A percentile compares a stretch with the other conserved stretches of the same genome.
Conservation (phyloP, 768 basidiomycete genomes). For the Russula sp. region DNA sequence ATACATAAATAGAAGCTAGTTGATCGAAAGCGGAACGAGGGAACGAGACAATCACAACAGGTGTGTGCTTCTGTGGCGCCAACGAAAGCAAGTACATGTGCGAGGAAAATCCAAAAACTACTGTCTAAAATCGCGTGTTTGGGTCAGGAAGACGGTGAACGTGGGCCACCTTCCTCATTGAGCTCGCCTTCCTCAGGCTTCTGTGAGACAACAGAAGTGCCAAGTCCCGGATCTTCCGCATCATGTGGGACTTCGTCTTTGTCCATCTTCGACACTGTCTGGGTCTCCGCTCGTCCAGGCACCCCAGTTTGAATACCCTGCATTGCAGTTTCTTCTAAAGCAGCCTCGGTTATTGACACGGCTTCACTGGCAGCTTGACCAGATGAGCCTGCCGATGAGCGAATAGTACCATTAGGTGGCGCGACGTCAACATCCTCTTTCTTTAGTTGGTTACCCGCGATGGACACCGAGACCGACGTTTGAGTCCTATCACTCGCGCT, state of each 20-base stretch:
- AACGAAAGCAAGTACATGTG: neutral
- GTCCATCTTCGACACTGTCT: neutral
- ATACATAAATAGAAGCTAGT: conserved; percentile 9
- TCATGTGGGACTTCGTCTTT: neutral
- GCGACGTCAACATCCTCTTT: conserved; percentile 12
- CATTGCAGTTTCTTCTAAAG: neutral
- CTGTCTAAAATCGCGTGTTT: neutral
- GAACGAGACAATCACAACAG: neutral
- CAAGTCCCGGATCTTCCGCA: neutral
- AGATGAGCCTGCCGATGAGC: neutral
- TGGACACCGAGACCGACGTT: conserved; percentile 20
- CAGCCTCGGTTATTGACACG: neutral
- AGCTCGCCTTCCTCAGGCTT: conserved; percentile 12
- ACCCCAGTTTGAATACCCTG: neutral
- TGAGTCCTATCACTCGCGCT: conserved; percentile 22
- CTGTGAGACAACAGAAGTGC: neutral
- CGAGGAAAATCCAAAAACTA: neutral
- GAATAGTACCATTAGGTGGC: neutral
- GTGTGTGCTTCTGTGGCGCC: neutral
- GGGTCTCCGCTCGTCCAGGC: neutral
- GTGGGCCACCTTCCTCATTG: conserved; percentile 13
- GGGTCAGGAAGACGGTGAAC: conserved; percentile 6
- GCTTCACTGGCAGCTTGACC: conserved; percentile 11
- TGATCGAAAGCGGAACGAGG: neutral
- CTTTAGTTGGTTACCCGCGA: conserved; percentile 19